These are phyloP conservation scores for Lodderomyces oxycetoniae DNA, from an alignment of 1,139 yeast genomes.

Conservation along the genomic window DNA sequence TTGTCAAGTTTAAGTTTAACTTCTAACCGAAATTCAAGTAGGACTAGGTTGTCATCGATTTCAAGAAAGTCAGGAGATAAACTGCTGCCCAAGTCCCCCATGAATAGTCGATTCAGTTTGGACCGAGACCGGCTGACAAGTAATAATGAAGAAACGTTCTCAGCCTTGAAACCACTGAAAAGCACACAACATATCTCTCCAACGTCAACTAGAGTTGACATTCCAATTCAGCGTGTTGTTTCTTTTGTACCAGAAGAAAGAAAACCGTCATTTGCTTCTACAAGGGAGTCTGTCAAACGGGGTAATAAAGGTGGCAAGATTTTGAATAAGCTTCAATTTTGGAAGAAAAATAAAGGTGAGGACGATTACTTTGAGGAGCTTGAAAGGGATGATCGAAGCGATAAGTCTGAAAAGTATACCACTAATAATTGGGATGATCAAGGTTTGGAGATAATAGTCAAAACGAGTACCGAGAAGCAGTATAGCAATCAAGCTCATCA, in stretches of 20 bases:
- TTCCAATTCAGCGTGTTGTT: constrained; percentile 22
- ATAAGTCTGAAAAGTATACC: constrained; percentile 5
- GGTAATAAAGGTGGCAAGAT: constrained; percentile 26
- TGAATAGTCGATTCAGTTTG: constrained; percentile 6
- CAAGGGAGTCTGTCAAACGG: constrained; percentile 11
- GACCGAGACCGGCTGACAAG: constrained; percentile 9
- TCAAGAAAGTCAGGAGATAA: constrained; percentile 6
- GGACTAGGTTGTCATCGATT: constrained; percentile 14
- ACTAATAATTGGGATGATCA: constrained; percentile 4
- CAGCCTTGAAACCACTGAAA: not conserved
- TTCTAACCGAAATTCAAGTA: constrained; percentile 24
- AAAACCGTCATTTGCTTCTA: constrained; percentile 13
- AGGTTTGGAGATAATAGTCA: constrained; percentile 1
- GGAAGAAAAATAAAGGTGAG: constrained; percentile 29
- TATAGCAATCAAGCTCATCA: not conserved
- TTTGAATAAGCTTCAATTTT: constrained; percentile 37
- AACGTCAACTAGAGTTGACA: constrained; percentile 7
- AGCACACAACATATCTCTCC: constrained; percentile 10
- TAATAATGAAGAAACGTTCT: too few species aligned
- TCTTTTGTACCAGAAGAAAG: constrained; percentile 34
- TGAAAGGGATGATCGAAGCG: constrained; percentile 10
- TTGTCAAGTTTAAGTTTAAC: constrained; percentile 36
- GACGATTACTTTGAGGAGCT: constrained; percentile 5
- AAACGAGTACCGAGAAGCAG: constrained; percentile 5
- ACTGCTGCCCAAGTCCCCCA: constrained; percentile 9